phyloP scores from a whole-genome alignment of 2,329 filamentous ascomycete genomes.

The Phialemoniopsis sp. region DNA sequence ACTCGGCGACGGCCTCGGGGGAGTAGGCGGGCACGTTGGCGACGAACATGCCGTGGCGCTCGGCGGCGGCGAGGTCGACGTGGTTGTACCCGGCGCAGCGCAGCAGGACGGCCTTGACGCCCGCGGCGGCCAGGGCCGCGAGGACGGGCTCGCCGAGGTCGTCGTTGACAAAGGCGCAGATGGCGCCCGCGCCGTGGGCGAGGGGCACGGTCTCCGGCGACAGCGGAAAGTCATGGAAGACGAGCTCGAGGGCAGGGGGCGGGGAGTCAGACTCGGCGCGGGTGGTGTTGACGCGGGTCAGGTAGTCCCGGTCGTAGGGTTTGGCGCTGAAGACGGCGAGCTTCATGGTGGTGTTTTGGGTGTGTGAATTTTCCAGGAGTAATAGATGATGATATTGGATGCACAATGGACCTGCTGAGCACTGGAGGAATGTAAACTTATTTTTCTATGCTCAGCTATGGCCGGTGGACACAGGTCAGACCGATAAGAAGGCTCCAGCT shows the following conservation, averaged over 20 bases:
- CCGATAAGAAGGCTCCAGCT: too few relatives aligned
- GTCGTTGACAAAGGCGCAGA: slow-evolving; percentile 70
- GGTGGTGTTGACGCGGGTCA: slow-evolving; percentile 36
- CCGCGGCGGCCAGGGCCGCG: slow-evolving; percentile 38
- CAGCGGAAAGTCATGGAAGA: slow-evolving; percentile 56
- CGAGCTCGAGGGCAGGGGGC: slow-evolving; percentile 36
- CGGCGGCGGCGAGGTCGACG: slow-evolving; percentile 55
- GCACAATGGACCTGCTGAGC: too few relatives aligned
- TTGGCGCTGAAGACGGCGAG: slow-evolving; percentile 63
- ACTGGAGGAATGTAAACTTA: too few relatives aligned
- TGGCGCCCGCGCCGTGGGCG: slow-evolving; percentile 45
- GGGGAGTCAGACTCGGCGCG: slow-evolving; percentile 19
- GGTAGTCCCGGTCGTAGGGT: slow-evolving; percentile 55
- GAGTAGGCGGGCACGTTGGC: slow-evolving; percentile 66
- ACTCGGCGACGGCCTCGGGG: slow-evolving; percentile 67
- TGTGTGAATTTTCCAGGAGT: background rate
- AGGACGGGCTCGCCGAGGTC: slow-evolving; percentile 46
- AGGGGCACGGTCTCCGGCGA: slow-evolving; percentile 51
- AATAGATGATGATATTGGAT: too few relatives aligned
- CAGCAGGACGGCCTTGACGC: slow-evolving; percentile 56
- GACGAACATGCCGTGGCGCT: slow-evolving; percentile 52
- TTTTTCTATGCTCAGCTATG: too few relatives aligned
- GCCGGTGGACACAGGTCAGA: too few relatives aligned
- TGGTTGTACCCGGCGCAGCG: slow-evolving; percentile 68
- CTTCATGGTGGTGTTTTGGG: slow-evolving; percentile 37